Percentiles rank a stretch among this genome's conserved stretches.
Conservation (phyloP, 805 yeast genomes). For the Nakazawaea pomicola region DNA sequence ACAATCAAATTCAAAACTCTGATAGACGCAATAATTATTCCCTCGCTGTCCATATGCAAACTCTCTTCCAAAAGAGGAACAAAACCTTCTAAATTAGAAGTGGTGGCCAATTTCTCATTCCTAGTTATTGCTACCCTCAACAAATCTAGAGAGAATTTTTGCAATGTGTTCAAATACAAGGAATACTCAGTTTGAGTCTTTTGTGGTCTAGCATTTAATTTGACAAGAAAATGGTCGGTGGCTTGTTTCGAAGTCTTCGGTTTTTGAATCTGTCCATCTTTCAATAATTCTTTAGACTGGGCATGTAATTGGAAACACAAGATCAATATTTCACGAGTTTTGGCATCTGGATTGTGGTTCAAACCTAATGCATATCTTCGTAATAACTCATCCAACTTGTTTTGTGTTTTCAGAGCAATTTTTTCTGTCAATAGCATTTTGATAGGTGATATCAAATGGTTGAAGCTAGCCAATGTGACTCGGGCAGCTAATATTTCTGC, state of each 20-base stretch:
- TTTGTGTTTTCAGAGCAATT: conserved; percentile 62
- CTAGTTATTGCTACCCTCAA: conserved; percentile 66
- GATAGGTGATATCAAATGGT: conserved; percentile 61
- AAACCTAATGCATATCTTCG: conserved; percentile 78
- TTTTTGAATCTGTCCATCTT: conserved; percentile 16
- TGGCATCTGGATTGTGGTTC: conserved; percentile 58
- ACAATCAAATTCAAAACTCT: conserved; percentile 56
- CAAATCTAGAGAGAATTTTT: conserved; percentile 72
- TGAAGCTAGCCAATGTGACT: conserved; percentile 54
- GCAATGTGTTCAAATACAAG: conserved; percentile 55
- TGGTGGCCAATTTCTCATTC: conserved; percentile 54
- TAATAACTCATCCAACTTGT: conserved; percentile 72
- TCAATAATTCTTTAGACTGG: conserved; percentile 37
- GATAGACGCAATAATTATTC: conserved; percentile 65
- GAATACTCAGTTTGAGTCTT: conserved; percentile 52
- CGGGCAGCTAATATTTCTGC: conserved; percentile 72
- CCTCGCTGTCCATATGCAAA: conserved; percentile 58
- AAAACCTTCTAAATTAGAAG: conserved; percentile 62
- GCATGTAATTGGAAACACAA: conserved; percentile 70
- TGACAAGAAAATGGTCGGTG: conserved; percentile 71
- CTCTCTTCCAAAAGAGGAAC: conserved; percentile 65
- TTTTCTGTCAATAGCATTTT: conserved; percentile 58
- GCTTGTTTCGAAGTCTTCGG: conserved; percentile 27
- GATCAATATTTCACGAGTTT: conserved; percentile 52
- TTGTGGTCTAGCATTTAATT: conserved; percentile 54